These are phyloP conservation scores for Diplogelasinospora grovesii DNA, from an alignment of 495 filamentous ascomycete species.

Conservation along the genomic window DNA sequence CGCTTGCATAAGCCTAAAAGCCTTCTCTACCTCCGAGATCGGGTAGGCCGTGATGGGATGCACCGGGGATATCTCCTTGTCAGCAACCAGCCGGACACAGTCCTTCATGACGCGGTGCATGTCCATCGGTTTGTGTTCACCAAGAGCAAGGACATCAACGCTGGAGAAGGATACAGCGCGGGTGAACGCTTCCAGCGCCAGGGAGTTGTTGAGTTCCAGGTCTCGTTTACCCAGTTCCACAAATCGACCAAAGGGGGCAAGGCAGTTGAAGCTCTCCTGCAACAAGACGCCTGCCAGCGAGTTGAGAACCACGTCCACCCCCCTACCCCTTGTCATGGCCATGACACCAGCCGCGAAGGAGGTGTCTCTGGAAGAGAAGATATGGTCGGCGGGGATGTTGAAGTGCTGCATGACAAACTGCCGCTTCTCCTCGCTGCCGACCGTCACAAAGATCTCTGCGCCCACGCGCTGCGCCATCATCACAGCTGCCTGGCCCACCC, in stretches of 20 bases:
- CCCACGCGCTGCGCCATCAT: conserved; percentile 43
- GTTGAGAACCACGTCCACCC: conserved; percentile 57
- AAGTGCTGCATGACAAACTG: conserved; percentile 38
- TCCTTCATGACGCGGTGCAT: conserved; percentile 35
- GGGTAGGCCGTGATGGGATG: conserved; percentile 28
- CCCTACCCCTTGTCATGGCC: conserved; percentile 38
- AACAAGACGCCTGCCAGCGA: conserved; percentile 49
- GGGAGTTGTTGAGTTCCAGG: conserved; percentile 26
- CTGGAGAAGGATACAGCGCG: conserved; percentile 25
- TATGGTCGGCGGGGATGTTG: conserved; percentile 43
- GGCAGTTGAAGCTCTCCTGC: conserved; percentile 44
- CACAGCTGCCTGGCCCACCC: conserved; percentile 53
- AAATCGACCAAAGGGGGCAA: conserved; percentile 50
- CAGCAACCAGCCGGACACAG: conserved; percentile 32
- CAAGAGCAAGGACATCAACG: conserved; percentile 23
- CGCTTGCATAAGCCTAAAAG: conserved; percentile 41
- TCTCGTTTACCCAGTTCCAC: conserved; percentile 51
- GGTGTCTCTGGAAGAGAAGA: conserved; percentile 41
- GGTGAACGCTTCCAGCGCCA: conserved; percentile 38
- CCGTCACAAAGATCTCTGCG: conserved; percentile 51
- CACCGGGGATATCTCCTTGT: conserved; percentile 26
- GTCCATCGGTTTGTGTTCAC: conserved; percentile 19
- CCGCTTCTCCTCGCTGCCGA: conserved; percentile 40
- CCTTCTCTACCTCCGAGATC: conserved; percentile 35
- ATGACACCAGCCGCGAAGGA: conserved; percentile 40